Conservation (phyloP, 1,284 basidiomycete species). For the Neolentinus lepideus region DNA sequence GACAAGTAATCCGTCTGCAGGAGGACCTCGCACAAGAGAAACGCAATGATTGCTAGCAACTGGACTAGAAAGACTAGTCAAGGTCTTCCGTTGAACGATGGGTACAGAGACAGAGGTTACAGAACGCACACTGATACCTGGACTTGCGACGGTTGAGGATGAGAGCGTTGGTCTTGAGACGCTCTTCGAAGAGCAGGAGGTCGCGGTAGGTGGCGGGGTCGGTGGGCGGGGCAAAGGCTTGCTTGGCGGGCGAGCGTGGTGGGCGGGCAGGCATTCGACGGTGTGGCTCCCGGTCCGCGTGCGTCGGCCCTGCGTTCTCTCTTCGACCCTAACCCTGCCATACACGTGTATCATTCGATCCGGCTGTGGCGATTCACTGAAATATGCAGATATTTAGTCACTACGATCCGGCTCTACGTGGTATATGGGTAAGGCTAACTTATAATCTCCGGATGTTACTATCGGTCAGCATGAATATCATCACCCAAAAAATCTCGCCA, state of each 20-base stretch:
- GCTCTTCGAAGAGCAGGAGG: constrained; percentile 90
- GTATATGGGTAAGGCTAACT: too few species aligned
- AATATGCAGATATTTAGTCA: too few species aligned
- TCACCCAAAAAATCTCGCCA: too few species aligned
- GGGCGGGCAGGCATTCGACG: not conserved
- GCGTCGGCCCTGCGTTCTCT: too few species aligned
- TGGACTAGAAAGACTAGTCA: constrained; percentile 68
- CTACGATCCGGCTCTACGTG: too few species aligned
- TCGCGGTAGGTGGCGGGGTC: constrained; percentile 82
- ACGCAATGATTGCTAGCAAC: constrained; percentile 59
- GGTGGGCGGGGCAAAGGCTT: constrained; percentile 48
- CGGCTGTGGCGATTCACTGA: too few species aligned
- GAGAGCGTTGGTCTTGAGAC: constrained; percentile 89
- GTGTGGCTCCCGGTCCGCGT: too few species aligned
- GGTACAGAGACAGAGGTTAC: not conserved
- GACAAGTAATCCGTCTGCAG: constrained; percentile 60
- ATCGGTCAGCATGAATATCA: too few species aligned
- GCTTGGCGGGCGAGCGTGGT: not conserved
- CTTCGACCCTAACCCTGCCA: not conserved
- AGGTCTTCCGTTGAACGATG: constrained; percentile 1
- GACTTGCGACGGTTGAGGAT: constrained; percentile 76
- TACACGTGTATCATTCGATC: too few species aligned
- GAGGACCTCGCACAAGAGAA: constrained; percentile 70
- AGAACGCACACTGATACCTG: constrained; percentile 77
- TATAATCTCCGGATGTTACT: too few species aligned